A percentile compares a stretch with the other conserved stretches of the same genome.
Conservation (phyloP, 108 stramenopile species). For the Nannochloropsis granulata region DNA sequence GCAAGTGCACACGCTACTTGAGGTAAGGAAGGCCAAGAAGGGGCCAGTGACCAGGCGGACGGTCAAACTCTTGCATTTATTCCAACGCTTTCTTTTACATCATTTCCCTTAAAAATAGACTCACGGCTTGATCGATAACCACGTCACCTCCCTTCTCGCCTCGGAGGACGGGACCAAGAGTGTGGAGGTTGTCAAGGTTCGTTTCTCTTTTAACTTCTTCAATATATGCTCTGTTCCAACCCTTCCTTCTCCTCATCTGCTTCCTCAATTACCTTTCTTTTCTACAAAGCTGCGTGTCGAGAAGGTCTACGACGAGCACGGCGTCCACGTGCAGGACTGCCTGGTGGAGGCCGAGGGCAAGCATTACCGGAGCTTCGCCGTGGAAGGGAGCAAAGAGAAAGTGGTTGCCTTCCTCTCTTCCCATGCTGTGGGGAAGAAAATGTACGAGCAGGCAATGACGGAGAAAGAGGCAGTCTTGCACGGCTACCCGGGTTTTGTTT, state of each 20-base stretch:
- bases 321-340: not conserved
- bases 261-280: not conserved
- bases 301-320: not conserved
- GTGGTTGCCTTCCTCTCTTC: not conserved
- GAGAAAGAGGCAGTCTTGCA: not conserved
- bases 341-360: not conserved
- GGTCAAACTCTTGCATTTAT: not conserved
- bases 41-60: not conserved
- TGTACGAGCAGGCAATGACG: not conserved
- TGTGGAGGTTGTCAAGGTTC: not conserved
- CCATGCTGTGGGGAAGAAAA: not conserved
- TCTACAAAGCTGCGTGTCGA: not conserved
- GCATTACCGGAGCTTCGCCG: not conserved
- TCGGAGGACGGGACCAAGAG: not conserved
- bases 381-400: not conserved
- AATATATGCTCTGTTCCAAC: not conserved
- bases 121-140: not conserved
- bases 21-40: not conserved
- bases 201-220: not conserved
- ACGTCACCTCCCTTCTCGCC: not conserved
- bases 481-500: not conserved
- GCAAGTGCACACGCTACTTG: not conserved
- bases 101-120: not conserved
- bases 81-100: not conserved
- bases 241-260: not conserved